A percentile compares a stretch with the other conserved stretches of the same genome.
Evolutionary conservation across 495 filamentous ascomycete genomes (phyloP).

Genomic region (Penicillium cataractarum): DNA sequence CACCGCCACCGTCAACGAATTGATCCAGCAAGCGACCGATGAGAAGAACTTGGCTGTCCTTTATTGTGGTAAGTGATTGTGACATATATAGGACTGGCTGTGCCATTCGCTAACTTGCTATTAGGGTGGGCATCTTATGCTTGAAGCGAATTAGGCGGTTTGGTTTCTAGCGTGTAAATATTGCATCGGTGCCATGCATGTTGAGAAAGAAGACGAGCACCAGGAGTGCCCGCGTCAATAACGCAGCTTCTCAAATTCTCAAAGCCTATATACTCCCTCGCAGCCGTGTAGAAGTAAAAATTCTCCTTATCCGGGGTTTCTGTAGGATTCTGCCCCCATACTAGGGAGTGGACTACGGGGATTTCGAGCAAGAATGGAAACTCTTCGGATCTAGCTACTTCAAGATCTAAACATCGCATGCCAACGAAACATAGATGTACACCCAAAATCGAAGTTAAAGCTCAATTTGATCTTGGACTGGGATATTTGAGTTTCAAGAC

Average conservation of each 20-base stretch:
- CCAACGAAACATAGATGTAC: background rate
- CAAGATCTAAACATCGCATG: background rate
- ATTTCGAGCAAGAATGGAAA: background rate
- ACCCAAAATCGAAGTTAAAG: too few species aligned
- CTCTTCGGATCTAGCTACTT: background rate
- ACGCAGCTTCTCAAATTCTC: background rate
- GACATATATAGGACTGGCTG: background rate
- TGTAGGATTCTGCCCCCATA: background rate
- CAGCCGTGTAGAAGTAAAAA: background rate
- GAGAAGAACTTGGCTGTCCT: conserved; percentile 90
- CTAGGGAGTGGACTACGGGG: background rate
- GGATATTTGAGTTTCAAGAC: background rate
- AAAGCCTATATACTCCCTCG: background rate
- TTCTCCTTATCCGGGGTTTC: background rate
- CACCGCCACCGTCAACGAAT: conserved; percentile 90
- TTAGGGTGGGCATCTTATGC: conserved; percentile 70
- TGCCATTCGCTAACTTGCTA: conserved; percentile 31
- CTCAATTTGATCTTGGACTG: background rate
- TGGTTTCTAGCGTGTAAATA: background rate
- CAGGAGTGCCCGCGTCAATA: background rate
- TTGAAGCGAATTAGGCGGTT: conserved; percentile 27
- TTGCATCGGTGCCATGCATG: background rate
- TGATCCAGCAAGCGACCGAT: conserved; percentile 94
- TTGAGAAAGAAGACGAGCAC: background rate
- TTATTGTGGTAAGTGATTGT: conserved; percentile 71